Percentiles rank a stretch among this genome's conserved stretches.
Evolutionary conservation across 768 basidiomycete genomes (phyloP).

Genomic region (Leucosporidium scottii): DNA sequence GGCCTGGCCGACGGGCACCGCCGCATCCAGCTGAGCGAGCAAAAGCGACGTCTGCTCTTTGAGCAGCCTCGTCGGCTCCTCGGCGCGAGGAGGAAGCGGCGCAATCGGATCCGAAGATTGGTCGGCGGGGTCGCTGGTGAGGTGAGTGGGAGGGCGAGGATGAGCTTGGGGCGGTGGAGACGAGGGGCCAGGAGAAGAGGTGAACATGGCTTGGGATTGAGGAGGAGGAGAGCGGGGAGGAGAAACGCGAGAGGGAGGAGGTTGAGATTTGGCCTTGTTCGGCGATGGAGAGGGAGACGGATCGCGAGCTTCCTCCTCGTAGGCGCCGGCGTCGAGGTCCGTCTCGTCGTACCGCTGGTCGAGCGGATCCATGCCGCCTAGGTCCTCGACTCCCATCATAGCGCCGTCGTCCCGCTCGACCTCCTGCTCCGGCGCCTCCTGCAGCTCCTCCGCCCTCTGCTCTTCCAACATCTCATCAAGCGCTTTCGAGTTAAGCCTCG

Average conservation of each 20-base stretch:
- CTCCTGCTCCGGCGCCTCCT: no score
- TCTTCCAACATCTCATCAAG: no score
- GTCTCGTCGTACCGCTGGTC: no score
- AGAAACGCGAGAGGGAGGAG: neutral
- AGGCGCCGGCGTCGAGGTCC: no score
- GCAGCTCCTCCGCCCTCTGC: no score
- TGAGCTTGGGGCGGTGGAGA: neutral
- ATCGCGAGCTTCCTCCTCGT: no score
- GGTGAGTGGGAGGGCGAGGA: neutral
- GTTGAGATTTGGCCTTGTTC: no score
- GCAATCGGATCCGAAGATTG: constrained; percentile 10
- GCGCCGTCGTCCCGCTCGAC: no score
- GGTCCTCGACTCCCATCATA: no score
- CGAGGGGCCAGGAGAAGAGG: neutral
- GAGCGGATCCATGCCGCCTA: no score
- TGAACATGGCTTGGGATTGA: neutral
- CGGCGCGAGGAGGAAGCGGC: neutral
- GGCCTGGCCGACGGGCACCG: neutral
- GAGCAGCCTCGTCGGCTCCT: neutral
- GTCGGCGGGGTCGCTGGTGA: neutral
- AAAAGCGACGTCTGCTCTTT: constrained; percentile 8
- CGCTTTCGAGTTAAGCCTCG: neutral
- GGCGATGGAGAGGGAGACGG: no score
- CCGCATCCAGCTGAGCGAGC: neutral
- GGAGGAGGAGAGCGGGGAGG: neutral